Evolutionary conservation across 257 asterid species (phyloP).

Genomic region (Linderniella brevidens): DNA sequence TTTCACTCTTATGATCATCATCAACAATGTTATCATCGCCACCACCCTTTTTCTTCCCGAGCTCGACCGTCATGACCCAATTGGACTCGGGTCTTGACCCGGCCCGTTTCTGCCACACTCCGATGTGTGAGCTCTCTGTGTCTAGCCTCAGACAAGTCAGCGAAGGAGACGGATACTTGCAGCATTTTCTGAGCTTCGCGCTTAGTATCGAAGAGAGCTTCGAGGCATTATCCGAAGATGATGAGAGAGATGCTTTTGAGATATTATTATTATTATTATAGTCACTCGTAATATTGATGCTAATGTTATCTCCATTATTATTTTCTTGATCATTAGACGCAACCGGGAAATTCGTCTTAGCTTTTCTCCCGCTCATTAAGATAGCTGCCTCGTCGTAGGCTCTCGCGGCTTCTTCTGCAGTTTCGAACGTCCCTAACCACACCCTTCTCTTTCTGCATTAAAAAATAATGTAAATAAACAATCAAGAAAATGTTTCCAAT

Average conservation of each 20-base stretch:
- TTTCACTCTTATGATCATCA: not conserved
- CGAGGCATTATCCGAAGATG: not conserved
- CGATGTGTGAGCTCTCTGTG: conserved; percentile 67
- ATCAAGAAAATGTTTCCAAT: no score
- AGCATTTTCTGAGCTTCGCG: conserved; percentile 62
- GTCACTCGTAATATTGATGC: conserved; percentile 6
- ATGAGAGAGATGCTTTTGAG: conserved; percentile 10
- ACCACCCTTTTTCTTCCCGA: conserved; percentile 25
- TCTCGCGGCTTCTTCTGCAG: conserved; percentile 68
- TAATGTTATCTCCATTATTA: not conserved
- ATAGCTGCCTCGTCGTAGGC: conserved; percentile 79
- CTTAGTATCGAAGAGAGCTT: conserved; percentile 46
- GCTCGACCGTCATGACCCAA: conserved; percentile 87
- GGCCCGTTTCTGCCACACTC: conserved; percentile 94
- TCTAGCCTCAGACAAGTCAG: conserved; percentile 77
- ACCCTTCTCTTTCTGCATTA: conserved; percentile 45
- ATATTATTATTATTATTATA: conserved; percentile 1
- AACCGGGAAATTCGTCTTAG: conserved; percentile 47
- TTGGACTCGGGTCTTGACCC: conserved; percentile 59
- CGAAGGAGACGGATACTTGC: conserved; percentile 69
- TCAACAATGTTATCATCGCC: not conserved
- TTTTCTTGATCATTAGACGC: conserved; percentile 15
- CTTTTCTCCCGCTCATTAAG: conserved; percentile 50
- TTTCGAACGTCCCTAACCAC: conserved; percentile 74
- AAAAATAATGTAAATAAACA: not conserved